Evolutionary conservation across 2,329 filamentous ascomycete species (phyloP).

Genomic region (Lecanosticta acicola): DNA sequence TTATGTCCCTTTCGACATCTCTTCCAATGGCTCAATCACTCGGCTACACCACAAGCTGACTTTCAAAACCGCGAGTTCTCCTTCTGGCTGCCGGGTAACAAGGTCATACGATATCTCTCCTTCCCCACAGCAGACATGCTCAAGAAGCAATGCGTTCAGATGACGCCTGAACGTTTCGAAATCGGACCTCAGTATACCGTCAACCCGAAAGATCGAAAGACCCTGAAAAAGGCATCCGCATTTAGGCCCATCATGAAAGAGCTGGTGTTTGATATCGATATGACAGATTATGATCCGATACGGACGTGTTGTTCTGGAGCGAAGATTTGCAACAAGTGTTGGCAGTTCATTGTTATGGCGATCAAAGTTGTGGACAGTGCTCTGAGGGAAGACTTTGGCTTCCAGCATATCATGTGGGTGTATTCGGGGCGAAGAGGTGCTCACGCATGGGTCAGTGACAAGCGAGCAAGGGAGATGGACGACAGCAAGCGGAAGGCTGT

Average conservation of each 20-base stretch:
- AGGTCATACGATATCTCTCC: slow-evolving; percentile 86
- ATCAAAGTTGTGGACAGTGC: slow-evolving; percentile 88
- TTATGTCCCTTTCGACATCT: slow-evolving; percentile 91
- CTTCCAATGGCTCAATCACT: slow-evolving; percentile 98
- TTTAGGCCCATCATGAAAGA: slow-evolving; percentile 90
- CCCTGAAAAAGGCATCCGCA: slow-evolving; percentile 68
- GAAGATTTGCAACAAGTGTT: slow-evolving; percentile 90
- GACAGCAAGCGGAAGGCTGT: slow-evolving; percentile 81
- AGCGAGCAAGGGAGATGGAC: slow-evolving; percentile 73
- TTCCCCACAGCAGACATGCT: slow-evolving; percentile 66
- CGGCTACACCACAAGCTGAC: slow-evolving; percentile 75
- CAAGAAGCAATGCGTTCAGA: slow-evolving; percentile 81
- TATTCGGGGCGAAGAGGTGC: slow-evolving; percentile 95
- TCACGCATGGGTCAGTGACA: slow-evolving; percentile 97
- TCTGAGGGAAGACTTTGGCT: slow-evolving; percentile 89
- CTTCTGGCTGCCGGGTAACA: slow-evolving; percentile 87
- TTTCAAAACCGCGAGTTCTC: slow-evolving; percentile 94
- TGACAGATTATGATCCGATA: slow-evolving; percentile 97
- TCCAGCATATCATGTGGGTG: slow-evolving; percentile 95
- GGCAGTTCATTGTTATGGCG: slow-evolving; percentile 96
- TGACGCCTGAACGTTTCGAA: slow-evolving; percentile 91
- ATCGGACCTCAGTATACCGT: slow-evolving; percentile 95
- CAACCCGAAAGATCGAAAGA: slow-evolving; percentile 90
- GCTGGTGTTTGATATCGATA: slow-evolving; percentile 97
- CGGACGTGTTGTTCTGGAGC: slow-evolving; percentile 91